These are phyloP conservation scores for Thermomyces lanuginosus DNA, from an alignment of 2,329 filamentous ascomycete genomes.

Conservation along the genomic window DNA sequence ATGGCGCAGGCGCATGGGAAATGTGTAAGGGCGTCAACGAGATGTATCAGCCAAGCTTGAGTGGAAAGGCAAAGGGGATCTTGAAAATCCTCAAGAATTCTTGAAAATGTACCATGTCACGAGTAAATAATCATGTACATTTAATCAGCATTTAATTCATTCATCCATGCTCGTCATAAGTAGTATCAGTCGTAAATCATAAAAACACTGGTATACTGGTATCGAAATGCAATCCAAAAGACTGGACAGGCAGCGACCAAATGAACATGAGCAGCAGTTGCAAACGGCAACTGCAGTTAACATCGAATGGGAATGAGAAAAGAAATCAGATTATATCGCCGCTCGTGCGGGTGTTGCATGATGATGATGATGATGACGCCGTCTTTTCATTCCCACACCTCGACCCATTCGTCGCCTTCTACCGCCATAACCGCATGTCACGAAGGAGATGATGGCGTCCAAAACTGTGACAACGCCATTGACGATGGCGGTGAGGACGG, in stretches of 20 bases:
- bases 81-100: conserved; percentile 23
- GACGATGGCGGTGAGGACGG: conserved; percentile 50
- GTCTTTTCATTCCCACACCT: no score
- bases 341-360: conserved; percentile 1
- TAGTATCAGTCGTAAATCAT: no score
- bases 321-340: conserved; percentile 2
- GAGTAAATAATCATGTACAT: no score
- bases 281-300: no score
- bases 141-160: no score
- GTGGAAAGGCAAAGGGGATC: conserved; percentile 24
- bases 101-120: conserved; percentile 8
- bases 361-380: background rate
- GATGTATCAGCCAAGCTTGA: conserved; percentile 30
- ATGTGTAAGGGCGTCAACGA: conserved; percentile 30
- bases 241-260: no score
- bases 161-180: no score
- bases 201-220: no score
- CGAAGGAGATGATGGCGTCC: conserved; percentile 49
- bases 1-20: conserved; percentile 48
- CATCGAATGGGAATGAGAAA: no score
- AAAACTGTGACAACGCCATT: conserved; percentile 48
- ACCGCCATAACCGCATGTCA: conserved; percentile 31
- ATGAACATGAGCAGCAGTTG: no score
- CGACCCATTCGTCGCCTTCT: conserved; percentile 4
- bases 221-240: no score